phyloP scores from a whole-genome alignment of 148 eudicot species.

The Camellia lanceoleosa region DNA sequence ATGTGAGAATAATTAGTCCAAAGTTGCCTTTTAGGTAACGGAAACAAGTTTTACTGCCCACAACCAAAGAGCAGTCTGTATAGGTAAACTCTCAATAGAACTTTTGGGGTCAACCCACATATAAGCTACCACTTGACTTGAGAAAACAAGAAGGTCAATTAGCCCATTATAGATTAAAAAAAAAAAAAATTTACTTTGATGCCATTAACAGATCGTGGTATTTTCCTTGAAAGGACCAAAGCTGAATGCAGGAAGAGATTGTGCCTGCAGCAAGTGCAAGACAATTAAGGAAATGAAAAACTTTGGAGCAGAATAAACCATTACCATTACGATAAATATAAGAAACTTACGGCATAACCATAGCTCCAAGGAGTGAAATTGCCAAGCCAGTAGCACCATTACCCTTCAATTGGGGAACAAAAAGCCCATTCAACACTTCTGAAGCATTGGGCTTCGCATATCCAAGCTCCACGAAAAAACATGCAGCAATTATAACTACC shows the following conservation, averaged over 20 bases:
- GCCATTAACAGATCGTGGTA: constrained; percentile 77
- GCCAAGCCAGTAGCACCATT: constrained; percentile 85
- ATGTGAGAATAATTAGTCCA: background rate
- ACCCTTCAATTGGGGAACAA: constrained; percentile 91
- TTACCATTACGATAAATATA: background rate
- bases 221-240: constrained; percentile 92
- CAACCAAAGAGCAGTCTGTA: background rate
- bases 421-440: constrained; percentile 77
- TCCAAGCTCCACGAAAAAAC: constrained; percentile 83
- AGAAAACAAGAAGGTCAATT: background rate
- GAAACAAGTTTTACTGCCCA: background rate
- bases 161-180: background rate
- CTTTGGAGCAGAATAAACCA: background rate
- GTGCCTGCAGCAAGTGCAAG: constrained; percentile 58
- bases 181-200: constrained; percentile 48
- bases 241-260: constrained; percentile 99
- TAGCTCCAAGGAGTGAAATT: constrained; percentile 96
- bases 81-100: background rate
- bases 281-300: background rate
- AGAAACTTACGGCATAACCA: constrained; percentile 98
- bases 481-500: constrained; percentile 80
- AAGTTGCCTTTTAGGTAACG: background rate
- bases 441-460: constrained; percentile 78
- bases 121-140: background rate
- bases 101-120: background rate